A percentile compares a stretch with the other conserved stretches of the same genome.
Conservation (phyloP, 192 early-diverging fungal species). For the Coemansia nantahalensis region DNA sequence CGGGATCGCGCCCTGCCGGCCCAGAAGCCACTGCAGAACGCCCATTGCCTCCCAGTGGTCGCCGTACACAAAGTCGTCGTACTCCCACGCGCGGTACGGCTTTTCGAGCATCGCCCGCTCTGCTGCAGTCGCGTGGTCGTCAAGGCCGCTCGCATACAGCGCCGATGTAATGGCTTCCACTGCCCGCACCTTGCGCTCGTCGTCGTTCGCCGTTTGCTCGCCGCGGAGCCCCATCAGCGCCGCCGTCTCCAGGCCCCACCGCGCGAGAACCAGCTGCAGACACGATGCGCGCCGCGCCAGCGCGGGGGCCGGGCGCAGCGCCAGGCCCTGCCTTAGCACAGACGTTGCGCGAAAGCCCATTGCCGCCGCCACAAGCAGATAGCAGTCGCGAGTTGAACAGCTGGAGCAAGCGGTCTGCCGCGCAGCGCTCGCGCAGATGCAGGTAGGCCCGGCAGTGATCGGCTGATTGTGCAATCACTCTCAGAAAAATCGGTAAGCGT, state of each 20-base stretch:
- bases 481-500: too few species aligned
- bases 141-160: slow-evolving; percentile 48
- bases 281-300: slow-evolving; percentile 53
- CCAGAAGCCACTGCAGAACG: slow-evolving; percentile 55
- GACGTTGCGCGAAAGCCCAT: slow-evolving; percentile 43
- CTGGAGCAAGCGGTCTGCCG: too few species aligned
- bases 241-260: slow-evolving; percentile 62
- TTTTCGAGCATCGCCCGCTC: slow-evolving; percentile 55
- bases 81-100: slow-evolving; percentile 48
- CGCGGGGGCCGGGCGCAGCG: slow-evolving; percentile 41
- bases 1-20: slow-evolving; percentile 53
- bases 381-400: too few species aligned
- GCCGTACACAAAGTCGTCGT: slow-evolving; percentile 43
- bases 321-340: slow-evolving; percentile 22
- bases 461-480: too few species aligned
- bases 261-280: slow-evolving; percentile 58
- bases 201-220: slow-evolving; percentile 36
- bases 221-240: slow-evolving; percentile 45
- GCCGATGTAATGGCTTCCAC: slow-evolving; percentile 47
- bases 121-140: slow-evolving; percentile 28
- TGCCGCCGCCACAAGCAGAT: too few species aligned
- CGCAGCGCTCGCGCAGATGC: too few species aligned
- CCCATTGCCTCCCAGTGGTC: slow-evolving; percentile 58
- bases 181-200: slow-evolving; percentile 38
- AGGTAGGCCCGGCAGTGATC: too few species aligned